phyloP scores from a whole-genome alignment of 495 filamentous ascomycete species.

The Schizothecium vesticola region DNA sequence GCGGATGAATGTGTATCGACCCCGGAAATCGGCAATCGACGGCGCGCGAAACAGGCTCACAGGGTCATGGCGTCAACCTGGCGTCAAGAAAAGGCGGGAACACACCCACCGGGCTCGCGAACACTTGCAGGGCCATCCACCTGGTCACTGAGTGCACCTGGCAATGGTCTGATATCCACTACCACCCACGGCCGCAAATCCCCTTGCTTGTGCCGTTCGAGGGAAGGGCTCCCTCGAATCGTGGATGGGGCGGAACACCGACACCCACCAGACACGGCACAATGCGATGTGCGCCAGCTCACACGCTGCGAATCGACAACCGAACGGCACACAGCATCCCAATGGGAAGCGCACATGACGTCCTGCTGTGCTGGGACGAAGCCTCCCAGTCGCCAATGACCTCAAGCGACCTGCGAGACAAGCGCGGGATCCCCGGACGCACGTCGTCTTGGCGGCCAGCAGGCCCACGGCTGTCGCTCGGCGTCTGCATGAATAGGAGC shows the following conservation, averaged over 20 bases:
- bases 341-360: constrained; percentile 1
- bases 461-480: not conserved
- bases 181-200: not conserved
- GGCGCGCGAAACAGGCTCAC: not conserved
- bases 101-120: not conserved
- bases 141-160: not conserved
- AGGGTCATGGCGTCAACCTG: not conserved
- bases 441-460: constrained; percentile 3
- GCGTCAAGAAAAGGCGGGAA: not conserved
- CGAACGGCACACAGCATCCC: not conserved
- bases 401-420: not conserved
- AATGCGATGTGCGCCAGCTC: not conserved
- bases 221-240: too few relatives aligned
- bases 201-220: not conserved
- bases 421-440: not conserved
- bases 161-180: not conserved
- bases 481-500: not conserved
- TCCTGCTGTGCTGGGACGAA: not conserved
- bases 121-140: not conserved
- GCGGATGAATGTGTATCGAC: not conserved
- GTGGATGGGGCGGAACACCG: not conserved
- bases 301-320: not conserved
- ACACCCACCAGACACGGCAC: not conserved
- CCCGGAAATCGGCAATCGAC: not conserved
- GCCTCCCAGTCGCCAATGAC: constrained; percentile 1